These are phyloP conservation scores for Suillus alpinus DNA, from an alignment of 768 basidiomycete genomes.

Conservation along the genomic window DNA sequence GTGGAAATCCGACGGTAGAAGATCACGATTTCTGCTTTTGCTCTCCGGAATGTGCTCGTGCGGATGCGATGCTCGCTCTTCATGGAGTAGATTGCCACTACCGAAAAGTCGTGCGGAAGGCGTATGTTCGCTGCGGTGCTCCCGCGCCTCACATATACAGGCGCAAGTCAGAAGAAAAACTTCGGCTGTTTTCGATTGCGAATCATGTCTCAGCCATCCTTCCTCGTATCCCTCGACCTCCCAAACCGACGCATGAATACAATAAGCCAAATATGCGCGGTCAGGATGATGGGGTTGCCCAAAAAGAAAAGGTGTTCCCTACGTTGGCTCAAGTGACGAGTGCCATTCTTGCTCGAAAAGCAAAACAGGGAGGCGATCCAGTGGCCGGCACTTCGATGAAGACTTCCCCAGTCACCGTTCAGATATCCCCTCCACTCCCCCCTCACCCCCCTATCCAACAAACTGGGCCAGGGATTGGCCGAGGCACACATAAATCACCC, in stretches of 20 bases:
- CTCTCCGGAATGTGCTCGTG: slow-evolving; percentile 3
- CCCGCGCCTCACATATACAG: not conserved
- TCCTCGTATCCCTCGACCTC: not conserved
- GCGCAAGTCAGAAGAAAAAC: not conserved
- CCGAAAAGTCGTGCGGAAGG: slow-evolving; percentile 1
- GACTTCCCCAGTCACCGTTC: not conserved
- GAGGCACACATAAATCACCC: not conserved
- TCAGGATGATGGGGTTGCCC: not conserved
- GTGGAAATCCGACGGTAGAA: not conserved
- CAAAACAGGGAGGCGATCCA: not conserved
- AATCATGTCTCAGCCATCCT: not conserved
- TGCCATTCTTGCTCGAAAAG: not conserved
- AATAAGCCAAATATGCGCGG: not conserved
- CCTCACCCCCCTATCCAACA: not conserved
- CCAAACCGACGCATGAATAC: not conserved
- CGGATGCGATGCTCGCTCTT: not conserved
- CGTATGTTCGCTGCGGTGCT: not conserved
- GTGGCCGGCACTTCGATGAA: not conserved
- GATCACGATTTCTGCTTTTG: slow-evolving; percentile 7
- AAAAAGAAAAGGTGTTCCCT: not conserved
- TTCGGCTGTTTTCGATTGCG: not conserved
- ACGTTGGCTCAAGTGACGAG: not conserved
- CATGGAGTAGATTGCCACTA: slow-evolving; percentile 2
- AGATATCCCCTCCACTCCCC: not conserved
- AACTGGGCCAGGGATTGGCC: not conserved